Evolutionary conservation across 164 flowering plant genomes (phyloP).

Genomic region (Buxus sempervirens): DNA sequence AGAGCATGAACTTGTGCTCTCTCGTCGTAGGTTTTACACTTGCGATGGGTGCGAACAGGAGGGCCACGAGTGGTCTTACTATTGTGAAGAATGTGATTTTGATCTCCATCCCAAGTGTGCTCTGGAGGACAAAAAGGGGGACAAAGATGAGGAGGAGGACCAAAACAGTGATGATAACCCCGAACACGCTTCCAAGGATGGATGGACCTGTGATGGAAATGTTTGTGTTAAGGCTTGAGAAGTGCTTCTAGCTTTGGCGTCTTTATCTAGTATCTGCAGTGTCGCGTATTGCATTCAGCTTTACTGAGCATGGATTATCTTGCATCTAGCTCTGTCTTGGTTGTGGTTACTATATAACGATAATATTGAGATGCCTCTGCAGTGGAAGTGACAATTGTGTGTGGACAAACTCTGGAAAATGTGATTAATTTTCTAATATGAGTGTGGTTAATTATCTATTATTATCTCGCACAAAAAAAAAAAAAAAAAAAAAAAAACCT

Average conservation of each 20-base stretch:
- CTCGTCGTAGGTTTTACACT: slow-evolving; percentile 22
- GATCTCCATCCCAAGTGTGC: slow-evolving; percentile 64
- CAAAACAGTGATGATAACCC: slow-evolving; percentile 1
- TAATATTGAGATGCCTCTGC: too few species aligned
- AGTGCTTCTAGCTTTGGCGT: neutral
- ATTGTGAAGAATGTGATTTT: slow-evolving; percentile 52
- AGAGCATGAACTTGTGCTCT: slow-evolving; percentile 51
- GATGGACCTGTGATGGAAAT: slow-evolving; percentile 52
- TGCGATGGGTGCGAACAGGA: slow-evolving; percentile 51
- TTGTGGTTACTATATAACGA: too few species aligned
- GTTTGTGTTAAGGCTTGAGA: slow-evolving; percentile 31
- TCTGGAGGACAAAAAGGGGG: slow-evolving; percentile 22
- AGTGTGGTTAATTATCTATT: too few species aligned
- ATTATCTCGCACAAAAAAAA: too few species aligned
- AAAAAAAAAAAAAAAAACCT: too few species aligned
- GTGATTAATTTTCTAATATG: too few species aligned
- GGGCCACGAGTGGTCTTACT: slow-evolving; percentile 53
- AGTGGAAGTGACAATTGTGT: too few species aligned
- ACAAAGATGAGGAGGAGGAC: slow-evolving; percentile 4
- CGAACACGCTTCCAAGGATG: slow-evolving; percentile 25
- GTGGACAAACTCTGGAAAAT: too few species aligned
- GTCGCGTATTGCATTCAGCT: too few species aligned
- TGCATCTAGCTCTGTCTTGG: too few species aligned
- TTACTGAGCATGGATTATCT: too few species aligned
- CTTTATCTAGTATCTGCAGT: too few species aligned